These are phyloP conservation scores for Theileria equi DNA, from an alignment of 169 alveolate species.

Conservation along the genomic window DNA sequence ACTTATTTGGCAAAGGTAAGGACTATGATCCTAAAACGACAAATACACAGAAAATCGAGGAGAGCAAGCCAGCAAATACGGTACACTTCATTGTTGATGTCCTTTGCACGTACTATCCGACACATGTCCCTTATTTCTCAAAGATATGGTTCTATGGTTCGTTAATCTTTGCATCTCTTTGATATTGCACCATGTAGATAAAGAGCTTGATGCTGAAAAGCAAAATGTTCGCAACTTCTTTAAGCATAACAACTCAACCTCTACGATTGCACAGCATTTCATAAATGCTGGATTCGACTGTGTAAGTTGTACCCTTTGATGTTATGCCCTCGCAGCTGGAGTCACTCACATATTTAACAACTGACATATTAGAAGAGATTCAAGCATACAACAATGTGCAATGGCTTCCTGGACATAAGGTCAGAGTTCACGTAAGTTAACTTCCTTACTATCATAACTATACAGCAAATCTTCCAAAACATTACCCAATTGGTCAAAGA, in stretches of 20 bases:
- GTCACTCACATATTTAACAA: constrained; percentile 75
- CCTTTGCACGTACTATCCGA: constrained; percentile 64
- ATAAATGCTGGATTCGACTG: constrained; percentile 87
- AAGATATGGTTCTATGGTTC: constrained; percentile 58
- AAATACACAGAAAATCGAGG: constrained; percentile 51
- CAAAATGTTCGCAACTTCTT: constrained; percentile 81
- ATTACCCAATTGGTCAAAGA: constrained; percentile 51
- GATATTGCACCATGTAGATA: constrained; percentile 53
- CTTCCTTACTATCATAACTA: not conserved
- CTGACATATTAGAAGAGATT: constrained; percentile 83
- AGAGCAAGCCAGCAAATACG: constrained; percentile 59
- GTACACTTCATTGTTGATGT: constrained; percentile 65
- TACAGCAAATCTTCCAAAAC: constrained; percentile 54
- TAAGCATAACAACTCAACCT: constrained; percentile 79
- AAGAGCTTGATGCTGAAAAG: constrained; percentile 80
- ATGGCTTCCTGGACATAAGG: constrained; percentile 90
- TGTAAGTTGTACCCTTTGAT: constrained; percentile 27
- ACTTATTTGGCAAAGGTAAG: constrained; percentile 59
- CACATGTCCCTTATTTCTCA: constrained; percentile 53
- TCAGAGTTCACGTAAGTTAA: constrained; percentile 68
- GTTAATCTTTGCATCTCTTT: not conserved
- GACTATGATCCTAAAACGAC: not conserved
- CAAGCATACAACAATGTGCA: constrained; percentile 80
- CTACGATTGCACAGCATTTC: constrained; percentile 82
- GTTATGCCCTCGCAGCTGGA: constrained; percentile 60